Conservation (phyloP, 352 stramenopile species). For the Phytophthora brassicae region DNA sequence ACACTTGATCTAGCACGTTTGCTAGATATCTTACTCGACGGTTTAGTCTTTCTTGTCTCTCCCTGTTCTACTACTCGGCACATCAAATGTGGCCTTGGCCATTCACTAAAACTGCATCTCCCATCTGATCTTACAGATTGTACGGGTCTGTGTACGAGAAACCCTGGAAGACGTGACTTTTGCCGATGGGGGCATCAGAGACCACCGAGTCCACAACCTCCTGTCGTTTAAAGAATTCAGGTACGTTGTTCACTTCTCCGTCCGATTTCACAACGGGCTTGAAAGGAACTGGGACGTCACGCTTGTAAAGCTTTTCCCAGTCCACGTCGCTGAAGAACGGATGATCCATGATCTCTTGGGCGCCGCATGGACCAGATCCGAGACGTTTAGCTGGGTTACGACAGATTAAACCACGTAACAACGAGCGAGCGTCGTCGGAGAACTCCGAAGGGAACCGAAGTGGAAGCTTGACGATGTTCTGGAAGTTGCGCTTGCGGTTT, state of each 20-base stretch:
- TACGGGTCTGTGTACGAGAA: conserved; percentile 82
- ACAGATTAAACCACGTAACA: conserved; percentile 73
- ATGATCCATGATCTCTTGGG: conserved; percentile 83
- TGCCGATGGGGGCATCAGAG: conserved; percentile 54
- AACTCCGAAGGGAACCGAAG: conserved; percentile 75
- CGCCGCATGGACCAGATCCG: conserved; percentile 63
- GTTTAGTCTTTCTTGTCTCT: conserved; percentile 10
- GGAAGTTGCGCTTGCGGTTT: conserved; percentile 85
- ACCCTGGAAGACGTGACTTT: conserved; percentile 71
- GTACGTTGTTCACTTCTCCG: conserved; percentile 75
- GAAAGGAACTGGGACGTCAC: conserved; percentile 68
- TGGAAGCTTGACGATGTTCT: conserved; percentile 83
- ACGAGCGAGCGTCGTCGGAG: conserved; percentile 69
- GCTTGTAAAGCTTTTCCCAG: conserved; percentile 82
- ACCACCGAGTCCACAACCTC: conserved; percentile 75
- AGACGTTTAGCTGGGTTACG: conserved; percentile 78
- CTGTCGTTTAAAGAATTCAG: conserved; percentile 82
- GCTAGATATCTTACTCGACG: conserved; percentile 40
- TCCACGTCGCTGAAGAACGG: conserved; percentile 79
- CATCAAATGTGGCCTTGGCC: conserved; percentile 20
- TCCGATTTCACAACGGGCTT: conserved; percentile 67
- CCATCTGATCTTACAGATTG: conserved; percentile 40
- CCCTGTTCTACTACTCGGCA: conserved; percentile 29
- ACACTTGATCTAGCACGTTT: conserved; percentile 15
- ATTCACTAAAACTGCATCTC: conserved; percentile 16